A percentile compares a stretch with the other conserved stretches of the same genome.
phyloP scores from a whole-genome alignment of 768 basidiomycete species.

The Clavulina sp. region DNA sequence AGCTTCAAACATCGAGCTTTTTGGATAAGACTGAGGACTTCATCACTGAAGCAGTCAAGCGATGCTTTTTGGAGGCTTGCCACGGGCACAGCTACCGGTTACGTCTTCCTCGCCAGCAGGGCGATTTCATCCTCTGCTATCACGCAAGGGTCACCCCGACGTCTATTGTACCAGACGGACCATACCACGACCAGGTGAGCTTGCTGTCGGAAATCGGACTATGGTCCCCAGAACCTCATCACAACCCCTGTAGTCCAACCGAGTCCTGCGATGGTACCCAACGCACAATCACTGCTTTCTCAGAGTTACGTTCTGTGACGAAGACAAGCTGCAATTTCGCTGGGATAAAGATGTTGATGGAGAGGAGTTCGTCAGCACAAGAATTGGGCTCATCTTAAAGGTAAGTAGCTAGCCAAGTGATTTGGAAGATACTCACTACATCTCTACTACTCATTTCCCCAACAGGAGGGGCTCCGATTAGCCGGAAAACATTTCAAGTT shows the following conservation, averaged over 20 bases:
- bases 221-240: neutral
- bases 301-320: conserved; percentile 71
- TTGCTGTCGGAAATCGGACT: neutral
- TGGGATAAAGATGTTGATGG: conserved; percentile 55
- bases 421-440: neutral
- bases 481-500: conserved; percentile 40
- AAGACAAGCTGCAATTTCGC: conserved; percentile 55
- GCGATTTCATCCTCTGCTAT: conserved; percentile 39
- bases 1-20: neutral
- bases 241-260: conserved; percentile 46
- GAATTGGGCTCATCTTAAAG: conserved; percentile 39
- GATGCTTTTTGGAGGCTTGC: too few relatives aligned
- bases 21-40: neutral
- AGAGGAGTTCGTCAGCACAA: conserved; percentile 32
- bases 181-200: conserved; percentile 23
- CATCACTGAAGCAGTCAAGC: neutral
- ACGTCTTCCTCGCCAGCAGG: neutral
- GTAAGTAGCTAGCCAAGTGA: too few relatives aligned
- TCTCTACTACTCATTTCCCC: too few relatives aligned
- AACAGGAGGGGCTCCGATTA: conserved; percentile 47
- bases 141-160: conserved; percentile 67
- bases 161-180: conserved; percentile 56
- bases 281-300: conserved; percentile 50
- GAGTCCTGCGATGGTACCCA: conserved; percentile 51
- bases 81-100: neutral